Evolutionary conservation across 768 basidiomycete genomes (phyloP), one percentile per base, ranked within the genome.

Genomic region (Mycena rebaudengoi): DNA sequence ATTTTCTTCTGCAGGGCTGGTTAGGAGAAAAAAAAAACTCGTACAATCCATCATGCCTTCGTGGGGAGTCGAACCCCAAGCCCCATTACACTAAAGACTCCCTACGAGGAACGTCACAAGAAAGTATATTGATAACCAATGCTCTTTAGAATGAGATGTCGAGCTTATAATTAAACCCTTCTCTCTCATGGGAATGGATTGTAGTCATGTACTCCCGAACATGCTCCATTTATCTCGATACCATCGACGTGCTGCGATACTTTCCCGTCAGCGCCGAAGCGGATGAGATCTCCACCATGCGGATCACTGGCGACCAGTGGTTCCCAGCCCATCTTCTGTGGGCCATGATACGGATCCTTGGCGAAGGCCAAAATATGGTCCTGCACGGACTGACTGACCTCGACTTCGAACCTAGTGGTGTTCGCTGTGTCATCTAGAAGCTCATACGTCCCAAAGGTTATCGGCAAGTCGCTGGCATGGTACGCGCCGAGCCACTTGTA

Each of bases 401-500:
- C 49, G 49, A 50, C 49, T 33, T 50, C 49, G 49, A 50, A 50
- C n/a, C 30, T 35, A 33, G 49, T 50, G 30, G 49, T 50, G 32
- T 50, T 50, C 49, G 49, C 49, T 50, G 35, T 50, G 49, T 21
- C 49, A 33, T 50, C 49, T 20, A 50, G 49, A 50, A 50, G 49
- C 26, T 35, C 49, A 21, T 50, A 50, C 30, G 49, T 50, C 30
- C 49, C 49, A 35, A 50, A 50, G 30, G n/a, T 50, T 3, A 50
- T 50, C 30, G 49, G 49, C 49, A 50, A 32, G 49, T 50, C 49
- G 49, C 49, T 50, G 49, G 49, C 49, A 50, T 50, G 49, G 49
- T 50, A 50, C 30, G 49, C 49, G 49, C 49, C 49, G 49, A 50
- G 49, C 49, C 49, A 50, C 30, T 50, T 20, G 49, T 50, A 50